phyloP scores from a whole-genome alignment of 139 green algal species.

The Coelastrella sp. region DNA sequence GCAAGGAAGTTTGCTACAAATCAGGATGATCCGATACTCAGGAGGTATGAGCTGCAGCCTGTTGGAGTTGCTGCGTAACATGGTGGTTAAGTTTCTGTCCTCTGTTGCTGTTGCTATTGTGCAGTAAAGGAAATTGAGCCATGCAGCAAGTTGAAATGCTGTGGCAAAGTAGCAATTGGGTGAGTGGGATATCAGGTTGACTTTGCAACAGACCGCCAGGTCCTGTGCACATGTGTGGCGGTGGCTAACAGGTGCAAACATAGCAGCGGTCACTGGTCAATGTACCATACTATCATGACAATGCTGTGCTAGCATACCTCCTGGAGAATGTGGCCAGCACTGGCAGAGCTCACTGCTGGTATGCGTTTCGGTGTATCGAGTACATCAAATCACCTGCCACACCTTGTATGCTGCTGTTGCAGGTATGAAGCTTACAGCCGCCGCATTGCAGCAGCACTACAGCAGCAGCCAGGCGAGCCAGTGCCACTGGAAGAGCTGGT shows the following conservation, averaged over 20 bases:
- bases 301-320: not conserved
- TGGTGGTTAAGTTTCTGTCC: not conserved
- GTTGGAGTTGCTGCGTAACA: not conserved
- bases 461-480: slow-evolving; percentile 59
- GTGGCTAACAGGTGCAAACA: no score
- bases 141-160: no score
- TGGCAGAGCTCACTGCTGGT: not conserved
- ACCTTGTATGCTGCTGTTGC: not conserved
- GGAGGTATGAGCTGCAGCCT: not conserved
- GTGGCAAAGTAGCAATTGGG: no score
- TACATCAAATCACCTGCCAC: not conserved
- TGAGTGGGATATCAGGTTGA: no score
- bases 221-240: no score
- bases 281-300: no score
- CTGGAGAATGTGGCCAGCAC: not conserved
- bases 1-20: slow-evolving; percentile 59
- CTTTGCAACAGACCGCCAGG: no score
- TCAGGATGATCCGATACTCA: slow-evolving; percentile 57
- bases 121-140: no score
- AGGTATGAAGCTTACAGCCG: slow-evolving; percentile 52
- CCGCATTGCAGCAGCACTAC: slow-evolving; percentile 58
- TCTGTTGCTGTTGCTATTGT: no score
- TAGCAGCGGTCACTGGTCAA: no score
- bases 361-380: not conserved
- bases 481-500: slow-evolving; percentile 66